phyloP scores from a whole-genome alignment of 768 basidiomycete genomes.

The Phaffia tasmanica region DNA sequence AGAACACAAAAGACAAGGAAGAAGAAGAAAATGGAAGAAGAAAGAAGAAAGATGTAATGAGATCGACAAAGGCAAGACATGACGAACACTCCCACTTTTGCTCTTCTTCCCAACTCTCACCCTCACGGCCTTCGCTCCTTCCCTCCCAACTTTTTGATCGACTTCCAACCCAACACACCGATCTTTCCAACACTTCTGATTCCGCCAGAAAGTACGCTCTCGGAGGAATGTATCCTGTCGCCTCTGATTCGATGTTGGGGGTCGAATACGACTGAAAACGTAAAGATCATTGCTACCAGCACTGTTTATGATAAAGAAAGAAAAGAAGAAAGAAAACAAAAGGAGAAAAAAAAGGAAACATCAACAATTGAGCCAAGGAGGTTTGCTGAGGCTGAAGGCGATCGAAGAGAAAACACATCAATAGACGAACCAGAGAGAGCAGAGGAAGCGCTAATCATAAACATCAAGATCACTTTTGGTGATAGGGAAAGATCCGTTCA shows the following conservation, averaged over 20 bases:
- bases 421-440: slow-evolving; percentile 44
- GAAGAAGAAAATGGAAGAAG: too few relatives aligned
- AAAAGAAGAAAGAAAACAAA: slow-evolving; percentile 57
- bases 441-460: slow-evolving; percentile 74
- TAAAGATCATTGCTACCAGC: slow-evolving; percentile 52
- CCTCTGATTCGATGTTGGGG: slow-evolving; percentile 35
- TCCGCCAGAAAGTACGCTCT: slow-evolving; percentile 33
- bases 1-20: too few relatives aligned
- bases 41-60: too few relatives aligned
- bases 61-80: too few relatives aligned
- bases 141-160: slow-evolving; percentile 27
- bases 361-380: too few relatives aligned
- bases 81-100: neutral
- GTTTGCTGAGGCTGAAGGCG: slow-evolving; percentile 50
- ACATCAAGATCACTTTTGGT: slow-evolving; percentile 66
- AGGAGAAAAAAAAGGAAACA: too few relatives aligned
- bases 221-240: slow-evolving; percentile 35
- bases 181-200: slow-evolving; percentile 23
- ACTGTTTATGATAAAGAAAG: slow-evolving; percentile 31
- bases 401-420: slow-evolving; percentile 56
- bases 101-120: neutral
- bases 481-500: neutral
- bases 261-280: slow-evolving; percentile 58
- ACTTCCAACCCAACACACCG: slow-evolving; percentile 26
- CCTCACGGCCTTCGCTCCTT: neutral